A percentile compares a stretch with the other conserved stretches of the same genome.
phyloP scores from a whole-genome alignment of 164 flowering plant species.

The Liriodendron chinense region DNA sequence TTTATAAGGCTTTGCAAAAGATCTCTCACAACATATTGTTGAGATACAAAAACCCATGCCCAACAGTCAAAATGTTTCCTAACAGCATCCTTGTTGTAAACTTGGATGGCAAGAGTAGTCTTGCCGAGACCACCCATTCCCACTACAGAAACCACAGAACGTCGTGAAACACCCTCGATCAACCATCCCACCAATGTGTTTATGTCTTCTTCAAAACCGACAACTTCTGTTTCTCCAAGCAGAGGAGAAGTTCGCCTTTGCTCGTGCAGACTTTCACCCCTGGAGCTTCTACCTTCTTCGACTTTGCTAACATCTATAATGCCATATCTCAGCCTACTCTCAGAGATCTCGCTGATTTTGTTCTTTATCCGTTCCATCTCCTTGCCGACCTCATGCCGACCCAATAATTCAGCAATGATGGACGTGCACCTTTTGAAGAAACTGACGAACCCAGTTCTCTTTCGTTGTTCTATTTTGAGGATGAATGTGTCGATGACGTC shows the following conservation, averaged over 20 bases:
- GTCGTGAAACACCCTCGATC: too few species aligned
- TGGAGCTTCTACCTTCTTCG: neutral
- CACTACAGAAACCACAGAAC: too few species aligned
- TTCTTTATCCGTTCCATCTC: slow-evolving; percentile 4
- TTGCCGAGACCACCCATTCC: too few species aligned
- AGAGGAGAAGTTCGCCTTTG: neutral
- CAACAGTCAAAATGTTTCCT: too few species aligned
- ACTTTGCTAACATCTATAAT: neutral
- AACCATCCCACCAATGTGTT: too few species aligned
- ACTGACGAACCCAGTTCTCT: neutral
- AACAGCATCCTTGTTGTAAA: too few species aligned
- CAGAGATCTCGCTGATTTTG: neutral
- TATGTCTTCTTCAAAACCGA: too few species aligned
- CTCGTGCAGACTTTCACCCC: neutral
- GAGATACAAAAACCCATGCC: too few species aligned
- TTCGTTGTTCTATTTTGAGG: neutral
- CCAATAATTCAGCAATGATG: neutral
- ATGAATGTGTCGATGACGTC: slow-evolving; percentile 20
- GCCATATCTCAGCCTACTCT: slow-evolving; percentile 5
- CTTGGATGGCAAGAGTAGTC: too few species aligned
- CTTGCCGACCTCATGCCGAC: neutral
- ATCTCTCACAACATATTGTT: too few species aligned
- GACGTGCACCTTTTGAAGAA: neutral
- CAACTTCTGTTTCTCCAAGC: neutral
- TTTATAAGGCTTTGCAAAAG: neutral